Evolutionary conservation across 768 basidiomycete species (phyloP).

Genomic region (Leccinum rimulosum): DNA sequence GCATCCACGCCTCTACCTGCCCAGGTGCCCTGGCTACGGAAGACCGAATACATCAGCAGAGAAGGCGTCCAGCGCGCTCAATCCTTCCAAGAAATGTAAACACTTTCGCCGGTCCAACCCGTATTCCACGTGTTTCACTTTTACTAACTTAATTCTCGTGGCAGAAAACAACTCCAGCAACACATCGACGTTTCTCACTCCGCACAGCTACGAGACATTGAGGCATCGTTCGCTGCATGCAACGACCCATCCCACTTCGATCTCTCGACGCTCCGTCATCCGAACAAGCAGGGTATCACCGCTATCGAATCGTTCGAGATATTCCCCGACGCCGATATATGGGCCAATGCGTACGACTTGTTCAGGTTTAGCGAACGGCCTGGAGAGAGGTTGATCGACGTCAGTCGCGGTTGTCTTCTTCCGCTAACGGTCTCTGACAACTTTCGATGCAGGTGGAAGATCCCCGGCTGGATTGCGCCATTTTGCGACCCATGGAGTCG

Average conservation of each 20-base stretch:
- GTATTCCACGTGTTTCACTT: not conserved
- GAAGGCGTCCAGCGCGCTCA: constrained; percentile 47
- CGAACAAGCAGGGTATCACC: constrained; percentile 70
- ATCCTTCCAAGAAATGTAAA: constrained; percentile 55
- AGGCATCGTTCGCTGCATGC: constrained; percentile 64
- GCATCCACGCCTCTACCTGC: constrained; percentile 46
- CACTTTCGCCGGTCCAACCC: constrained; percentile 5
- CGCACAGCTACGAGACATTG: constrained; percentile 77
- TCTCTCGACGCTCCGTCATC: constrained; percentile 63
- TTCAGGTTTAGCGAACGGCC: constrained; percentile 85
- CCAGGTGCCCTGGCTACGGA: constrained; percentile 88
- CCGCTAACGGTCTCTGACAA: not conserved
- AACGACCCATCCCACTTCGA: constrained; percentile 56
- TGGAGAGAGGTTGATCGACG: constrained; percentile 72
- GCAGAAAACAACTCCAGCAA: constrained; percentile 49
- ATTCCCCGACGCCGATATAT: constrained; percentile 80
- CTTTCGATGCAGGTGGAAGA: constrained; percentile 55
- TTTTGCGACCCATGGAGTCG: constrained; percentile 83
- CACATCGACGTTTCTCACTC: constrained; percentile 67
- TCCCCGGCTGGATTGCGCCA: constrained; percentile 80
- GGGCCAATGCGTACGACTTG: constrained; percentile 87
- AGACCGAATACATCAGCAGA: constrained; percentile 84
- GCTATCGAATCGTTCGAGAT: constrained; percentile 83
- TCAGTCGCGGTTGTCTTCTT: constrained; percentile 31
- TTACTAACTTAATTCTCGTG: not conserved